phyloP scores from a whole-genome alignment of 2,329 filamentous ascomycete species.

The Aspergillus carbonarius region DNA sequence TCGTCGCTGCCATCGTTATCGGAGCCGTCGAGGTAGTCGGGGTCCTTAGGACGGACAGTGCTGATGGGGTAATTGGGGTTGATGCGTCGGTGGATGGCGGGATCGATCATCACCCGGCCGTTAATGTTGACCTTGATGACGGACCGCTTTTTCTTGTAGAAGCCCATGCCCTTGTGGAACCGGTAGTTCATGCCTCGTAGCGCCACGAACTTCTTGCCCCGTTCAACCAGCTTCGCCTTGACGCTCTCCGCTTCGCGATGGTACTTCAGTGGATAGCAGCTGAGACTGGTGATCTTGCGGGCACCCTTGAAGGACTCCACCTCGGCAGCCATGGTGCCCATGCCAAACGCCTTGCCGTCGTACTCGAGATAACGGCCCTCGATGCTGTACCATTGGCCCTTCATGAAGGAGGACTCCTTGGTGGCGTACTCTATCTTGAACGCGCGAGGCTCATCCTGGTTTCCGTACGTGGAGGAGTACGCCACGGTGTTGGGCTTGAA shows the following conservation, averaged over 20 bases:
- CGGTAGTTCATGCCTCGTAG: constrained; percentile 83
- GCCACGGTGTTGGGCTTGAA: constrained; percentile 84
- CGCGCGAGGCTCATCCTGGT: constrained; percentile 71
- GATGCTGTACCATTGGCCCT: constrained; percentile 72
- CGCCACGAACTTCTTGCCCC: constrained; percentile 79
- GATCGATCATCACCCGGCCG: constrained; percentile 84
- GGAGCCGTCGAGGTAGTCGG: constrained; percentile 56
- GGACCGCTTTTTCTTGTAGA: constrained; percentile 75
- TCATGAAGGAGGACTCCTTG: constrained; percentile 67
- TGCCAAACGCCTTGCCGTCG: constrained; percentile 81
- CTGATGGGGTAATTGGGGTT: constrained; percentile 83
- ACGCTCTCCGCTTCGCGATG: constrained; percentile 70
- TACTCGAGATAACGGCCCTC: constrained; percentile 79
- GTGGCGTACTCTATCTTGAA: constrained; percentile 79
- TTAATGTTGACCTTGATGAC: constrained; percentile 81
- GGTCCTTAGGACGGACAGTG: constrained; percentile 69
- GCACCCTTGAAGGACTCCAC: constrained; percentile 76
- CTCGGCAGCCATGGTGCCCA: constrained; percentile 67
- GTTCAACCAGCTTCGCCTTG: constrained; percentile 67
- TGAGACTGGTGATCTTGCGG: constrained; percentile 75
- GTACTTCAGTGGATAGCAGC: constrained; percentile 75
- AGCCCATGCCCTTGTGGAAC: constrained; percentile 79
- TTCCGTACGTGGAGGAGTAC: constrained; percentile 75
- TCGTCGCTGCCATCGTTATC: constrained; percentile 43
- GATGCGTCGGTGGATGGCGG: constrained; percentile 75